Percentiles rank a stretch among this genome's conserved stretches.
Conservation (phyloP, 1,284 basidiomycete species). For the Ustilago vetiveriae region DNA sequence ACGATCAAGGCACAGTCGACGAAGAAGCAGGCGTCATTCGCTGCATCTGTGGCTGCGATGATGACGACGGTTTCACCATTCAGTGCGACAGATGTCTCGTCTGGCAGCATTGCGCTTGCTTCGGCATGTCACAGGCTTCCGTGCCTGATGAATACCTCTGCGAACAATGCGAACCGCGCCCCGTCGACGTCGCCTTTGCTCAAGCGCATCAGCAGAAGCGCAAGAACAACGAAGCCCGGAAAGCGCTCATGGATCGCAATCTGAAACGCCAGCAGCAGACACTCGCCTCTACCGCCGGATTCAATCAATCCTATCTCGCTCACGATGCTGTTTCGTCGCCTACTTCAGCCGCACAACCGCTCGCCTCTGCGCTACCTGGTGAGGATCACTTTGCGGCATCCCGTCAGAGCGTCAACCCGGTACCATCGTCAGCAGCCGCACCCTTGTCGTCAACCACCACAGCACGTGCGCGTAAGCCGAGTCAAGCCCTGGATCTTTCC, state of each 20-base stretch:
- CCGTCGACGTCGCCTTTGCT: constrained; percentile 61
- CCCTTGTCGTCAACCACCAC: no score
- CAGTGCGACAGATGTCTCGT: constrained; percentile 87
- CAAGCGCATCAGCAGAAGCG: constrained; percentile 59
- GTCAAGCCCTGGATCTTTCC: constrained; percentile 48
- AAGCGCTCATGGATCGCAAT: constrained; percentile 51
- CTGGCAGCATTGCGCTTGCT: constrained; percentile 91
- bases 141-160: constrained; percentile 76
- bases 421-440: constrained; percentile 6
- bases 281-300: constrained; percentile 20
- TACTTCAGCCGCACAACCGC: constrained; percentile 9
- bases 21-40: constrained; percentile 60
- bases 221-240: constrained; percentile 60
- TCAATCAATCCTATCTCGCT: constrained; percentile 18
- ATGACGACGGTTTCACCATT: constrained; percentile 91
- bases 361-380: constrained; percentile 1
- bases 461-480: constrained; percentile 44
- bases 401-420: neutral
- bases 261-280: constrained; percentile 42
- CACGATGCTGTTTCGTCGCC: constrained; percentile 24
- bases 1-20: constrained; percentile 59
- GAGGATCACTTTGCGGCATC: constrained; percentile 1
- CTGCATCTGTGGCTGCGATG: constrained; percentile 77
- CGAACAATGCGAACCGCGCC: constrained; percentile 67
- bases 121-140: constrained; percentile 70